A percentile compares a stretch with the other conserved stretches of the same genome.
phyloP scores from a whole-genome alignment of 1,284 basidiomycete species.

The Violaceomyces palustris region DNA sequence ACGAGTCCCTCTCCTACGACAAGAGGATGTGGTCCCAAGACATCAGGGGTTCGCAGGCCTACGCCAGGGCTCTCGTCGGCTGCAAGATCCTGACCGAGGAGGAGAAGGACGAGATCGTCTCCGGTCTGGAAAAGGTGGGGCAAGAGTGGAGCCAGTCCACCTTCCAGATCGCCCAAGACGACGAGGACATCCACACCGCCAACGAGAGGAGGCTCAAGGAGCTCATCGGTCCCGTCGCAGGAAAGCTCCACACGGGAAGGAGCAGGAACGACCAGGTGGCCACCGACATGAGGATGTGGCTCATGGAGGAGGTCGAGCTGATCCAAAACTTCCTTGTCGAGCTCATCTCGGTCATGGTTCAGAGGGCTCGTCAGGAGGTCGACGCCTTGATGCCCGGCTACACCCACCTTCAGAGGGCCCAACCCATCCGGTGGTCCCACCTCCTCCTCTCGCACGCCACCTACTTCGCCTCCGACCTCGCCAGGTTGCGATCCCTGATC shows the following conservation, averaged over 20 bases:
- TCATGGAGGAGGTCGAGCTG: slow-evolving; percentile 71
- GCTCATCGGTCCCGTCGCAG: slow-evolving; percentile 66
- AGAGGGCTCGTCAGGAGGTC: slow-evolving; percentile 85
- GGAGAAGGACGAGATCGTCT: slow-evolving; percentile 66
- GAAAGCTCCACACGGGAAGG: slow-evolving; percentile 74
- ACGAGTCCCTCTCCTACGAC: slow-evolving; percentile 79
- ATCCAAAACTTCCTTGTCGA: slow-evolving; percentile 71
- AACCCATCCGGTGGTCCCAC: slow-evolving; percentile 98
- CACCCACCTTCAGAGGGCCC: slow-evolving; percentile 76
- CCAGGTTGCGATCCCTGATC: slow-evolving; percentile 75
- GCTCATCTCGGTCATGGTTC: slow-evolving; percentile 79
- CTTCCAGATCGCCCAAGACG: slow-evolving; percentile 60
- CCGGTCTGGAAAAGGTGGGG: slow-evolving; percentile 72
- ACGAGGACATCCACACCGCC: slow-evolving; percentile 99
- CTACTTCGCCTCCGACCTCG: slow-evolving; percentile 80
- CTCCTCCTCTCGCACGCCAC: slow-evolving; percentile 90
- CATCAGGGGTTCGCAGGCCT: slow-evolving; percentile 89
- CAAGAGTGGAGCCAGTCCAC: slow-evolving; percentile 68
- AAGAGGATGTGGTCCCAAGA: slow-evolving; percentile 87
- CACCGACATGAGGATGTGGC: slow-evolving; percentile 95
- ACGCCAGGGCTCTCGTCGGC: slow-evolving; percentile 76
- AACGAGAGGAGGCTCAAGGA: slow-evolving; percentile 92
- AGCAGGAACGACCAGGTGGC: slow-evolving; percentile 97
- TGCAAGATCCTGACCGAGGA: slow-evolving; percentile 73
- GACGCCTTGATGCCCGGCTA: slow-evolving; percentile 89